A percentile compares a stretch with the other conserved stretches of the same genome.
These are phyloP conservation scores for Trichoderma afroharzianum DNA, from an alignment of 2,329 filamentous ascomycete genomes.

Conservation along the genomic window DNA sequence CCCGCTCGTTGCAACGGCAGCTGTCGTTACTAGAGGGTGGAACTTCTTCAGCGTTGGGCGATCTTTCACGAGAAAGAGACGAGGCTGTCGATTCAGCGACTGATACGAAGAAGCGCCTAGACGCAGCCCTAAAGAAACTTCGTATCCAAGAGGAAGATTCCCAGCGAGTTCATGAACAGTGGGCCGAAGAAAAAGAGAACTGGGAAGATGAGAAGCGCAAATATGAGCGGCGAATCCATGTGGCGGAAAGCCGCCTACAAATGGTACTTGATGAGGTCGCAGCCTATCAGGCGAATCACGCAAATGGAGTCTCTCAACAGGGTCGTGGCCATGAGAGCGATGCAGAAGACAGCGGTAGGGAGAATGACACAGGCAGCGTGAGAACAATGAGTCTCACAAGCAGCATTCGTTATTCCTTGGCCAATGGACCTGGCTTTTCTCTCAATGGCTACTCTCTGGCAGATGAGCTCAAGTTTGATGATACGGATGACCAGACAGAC, in stretches of 20 bases:
- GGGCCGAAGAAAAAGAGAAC: slow-evolving; percentile 76
- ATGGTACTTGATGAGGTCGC: slow-evolving; percentile 81
- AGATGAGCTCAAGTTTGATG: slow-evolving; percentile 85
- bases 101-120: slow-evolving; percentile 75
- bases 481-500: slow-evolving; percentile 69
- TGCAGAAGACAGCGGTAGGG: slow-evolving; percentile 57
- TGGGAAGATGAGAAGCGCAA: slow-evolving; percentile 84
- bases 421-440: slow-evolving; percentile 52
- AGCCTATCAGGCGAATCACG: slow-evolving; percentile 58
- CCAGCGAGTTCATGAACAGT: slow-evolving; percentile 71
- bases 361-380: slow-evolving; percentile 70
- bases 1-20: slow-evolving; percentile 76
- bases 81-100: slow-evolving; percentile 68
- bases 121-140: slow-evolving; percentile 71
- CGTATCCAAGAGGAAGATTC: slow-evolving; percentile 80
- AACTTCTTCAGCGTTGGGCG: slow-evolving; percentile 78
- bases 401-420: slow-evolving; percentile 69
- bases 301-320: slow-evolving; percentile 36
- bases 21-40: slow-evolving; percentile 83
- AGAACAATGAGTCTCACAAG: slow-evolving; percentile 68
- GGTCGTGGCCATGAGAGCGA: slow-evolving; percentile 51
- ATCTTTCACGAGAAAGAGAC: slow-evolving; percentile 81
- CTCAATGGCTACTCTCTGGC: slow-evolving; percentile 76
- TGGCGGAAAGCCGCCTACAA: slow-evolving; percentile 85
- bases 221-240: slow-evolving; percentile 78